Evolutionary conservation across 2,329 filamentous ascomycete species (phyloP).

Genomic region (Nemania diffusa): DNA sequence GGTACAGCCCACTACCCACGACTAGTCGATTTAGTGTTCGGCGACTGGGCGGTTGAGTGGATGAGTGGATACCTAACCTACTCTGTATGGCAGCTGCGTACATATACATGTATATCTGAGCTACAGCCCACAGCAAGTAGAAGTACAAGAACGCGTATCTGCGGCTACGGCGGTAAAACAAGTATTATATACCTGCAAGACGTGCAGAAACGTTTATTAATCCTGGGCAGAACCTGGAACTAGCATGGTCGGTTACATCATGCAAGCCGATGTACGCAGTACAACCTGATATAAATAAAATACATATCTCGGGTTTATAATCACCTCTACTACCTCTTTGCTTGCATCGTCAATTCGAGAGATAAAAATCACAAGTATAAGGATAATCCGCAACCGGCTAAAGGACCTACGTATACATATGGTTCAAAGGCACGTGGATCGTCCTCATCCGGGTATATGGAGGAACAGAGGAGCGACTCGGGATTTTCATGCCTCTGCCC

Average conservation of each 20-base stretch:
- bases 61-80: not conserved
- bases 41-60: conserved; percentile 4
- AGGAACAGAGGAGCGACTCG: not conserved
- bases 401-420: too few species aligned
- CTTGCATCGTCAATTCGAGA: not conserved
- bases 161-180: too few species aligned
- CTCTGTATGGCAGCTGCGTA: conserved; percentile 1
- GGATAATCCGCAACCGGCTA: conserved; percentile 7
- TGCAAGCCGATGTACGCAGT: conserved; percentile 24
- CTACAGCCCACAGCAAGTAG: not conserved
- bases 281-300: conserved; percentile 3
- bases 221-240: conserved; percentile 9
- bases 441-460: not conserved
- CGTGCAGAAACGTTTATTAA: not conserved
- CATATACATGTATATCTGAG: not conserved
- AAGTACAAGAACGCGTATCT: not conserved
- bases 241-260: conserved; percentile 29
- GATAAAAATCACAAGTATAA: not conserved
- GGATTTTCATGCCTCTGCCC: too few species aligned
- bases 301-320: not conserved
- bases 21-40: conserved; percentile 7
- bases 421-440: not conserved
- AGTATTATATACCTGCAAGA: conserved; percentile 8
- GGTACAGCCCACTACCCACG: too few species aligned
- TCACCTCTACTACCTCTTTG: not conserved